Conservation (phyloP, 495 filamentous ascomycete species). For the Podospora comata region DNA sequence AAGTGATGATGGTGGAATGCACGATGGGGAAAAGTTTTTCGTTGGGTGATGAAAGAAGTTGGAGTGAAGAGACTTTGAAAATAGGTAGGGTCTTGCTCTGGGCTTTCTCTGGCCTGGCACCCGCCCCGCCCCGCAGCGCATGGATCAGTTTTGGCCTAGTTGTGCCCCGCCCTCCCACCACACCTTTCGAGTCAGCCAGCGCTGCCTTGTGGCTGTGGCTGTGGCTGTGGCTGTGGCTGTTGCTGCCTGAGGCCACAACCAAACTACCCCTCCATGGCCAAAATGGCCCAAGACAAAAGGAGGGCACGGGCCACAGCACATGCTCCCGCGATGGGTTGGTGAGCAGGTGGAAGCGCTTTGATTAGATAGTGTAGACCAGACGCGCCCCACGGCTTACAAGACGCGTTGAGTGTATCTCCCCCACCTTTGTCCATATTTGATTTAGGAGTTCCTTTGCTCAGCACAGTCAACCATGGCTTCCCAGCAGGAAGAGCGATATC, state of each 20-base stretch:
- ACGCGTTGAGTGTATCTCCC: background rate
- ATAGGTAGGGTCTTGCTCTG: slow-evolving; percentile 17
- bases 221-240: too few species aligned
- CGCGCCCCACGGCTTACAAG: background rate
- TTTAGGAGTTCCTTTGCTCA: background rate
- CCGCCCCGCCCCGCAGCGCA: background rate
- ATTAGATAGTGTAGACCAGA: background rate
- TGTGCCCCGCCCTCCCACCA: slow-evolving; percentile 1
- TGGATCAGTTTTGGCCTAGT: background rate
- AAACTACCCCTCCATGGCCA: background rate
- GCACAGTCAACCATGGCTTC: background rate
- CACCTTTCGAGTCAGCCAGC: background rate
- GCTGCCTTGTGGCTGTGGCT: background rate
- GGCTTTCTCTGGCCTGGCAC: background rate
- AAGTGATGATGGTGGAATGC: background rate
- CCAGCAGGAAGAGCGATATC: slow-evolving; percentile 6
- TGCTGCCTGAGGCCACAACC: slow-evolving; percentile 1
- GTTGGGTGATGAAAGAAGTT: slow-evolving; percentile 39
- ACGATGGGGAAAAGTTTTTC: slow-evolving; percentile 23
- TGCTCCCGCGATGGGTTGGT: slow-evolving; percentile 4
- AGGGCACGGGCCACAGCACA: background rate
- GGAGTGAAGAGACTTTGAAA: slow-evolving; percentile 33
- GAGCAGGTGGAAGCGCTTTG: background rate
- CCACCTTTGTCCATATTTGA: too few species aligned
- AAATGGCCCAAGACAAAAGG: background rate